Base-by-base conservation (phyloP, 2,329 filamentous ascomycete genomes). In the Microcera coccophila region DNA sequence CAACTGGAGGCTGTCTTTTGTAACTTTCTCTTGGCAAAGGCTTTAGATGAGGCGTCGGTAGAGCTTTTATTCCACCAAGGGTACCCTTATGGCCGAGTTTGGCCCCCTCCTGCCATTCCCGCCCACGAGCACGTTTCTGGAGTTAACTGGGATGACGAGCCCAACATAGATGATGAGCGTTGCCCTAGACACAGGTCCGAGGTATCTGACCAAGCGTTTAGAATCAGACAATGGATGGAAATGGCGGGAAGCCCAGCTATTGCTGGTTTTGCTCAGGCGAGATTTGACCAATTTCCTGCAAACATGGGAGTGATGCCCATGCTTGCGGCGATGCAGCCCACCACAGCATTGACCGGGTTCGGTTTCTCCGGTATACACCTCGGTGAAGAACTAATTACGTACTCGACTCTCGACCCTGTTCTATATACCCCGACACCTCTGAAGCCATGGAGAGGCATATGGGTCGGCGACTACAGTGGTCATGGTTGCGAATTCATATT, bases 401-500 rank as follows among this genome's bases (percentile, higher is more conserved):
- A 78, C 49, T 71, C 79, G 7, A 94, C 90, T 0, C 70, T 97
- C 2, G 81, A 89, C 33, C 78, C 82, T 3, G 69, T 69, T 3
- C 66, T 85, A n/a, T 96, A 95, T 61, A 93, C 82, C 0, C 89
- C 91, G 0, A 95, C 90, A 0, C 62, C 69, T 9, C 74, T 82
- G 41, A 91, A 90, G 61, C 90, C 90, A 0, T 96, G 84, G 72
- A 82, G 89, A 49, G 91, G 91, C 0, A 88, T 98, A 21, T 97
- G 88, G 86, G 85, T 90, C 14, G 90, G 90, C 1, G 90, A 96
- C 62, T 96, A 95, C 58, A 85, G 82, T 19, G 82, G 80, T 0
- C 90, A 97, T 56, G 90, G 90, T 1, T 90, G 85, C 62, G 91
- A 97, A 63, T 95, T 96, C 42, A 60, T 97, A 4, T 71, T 94